Base-by-base conservation (phyloP, 2,329 filamentous ascomycete species). In the Fusarium sublunatum region DNA sequence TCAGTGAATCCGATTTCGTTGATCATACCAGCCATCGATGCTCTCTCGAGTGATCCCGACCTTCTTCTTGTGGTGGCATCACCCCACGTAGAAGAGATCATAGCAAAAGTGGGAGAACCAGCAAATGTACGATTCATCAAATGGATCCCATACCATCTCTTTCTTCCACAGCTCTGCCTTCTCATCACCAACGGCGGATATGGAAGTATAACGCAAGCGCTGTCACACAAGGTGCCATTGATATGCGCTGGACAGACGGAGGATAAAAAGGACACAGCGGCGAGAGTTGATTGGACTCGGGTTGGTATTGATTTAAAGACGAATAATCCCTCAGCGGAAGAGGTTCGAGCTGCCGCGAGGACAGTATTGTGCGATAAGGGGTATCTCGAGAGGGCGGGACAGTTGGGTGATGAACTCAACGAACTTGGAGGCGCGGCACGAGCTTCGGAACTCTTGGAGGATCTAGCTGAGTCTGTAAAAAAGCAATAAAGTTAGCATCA, bases 181-280 rank as follows among this genome's bases (percentile, higher is more conserved):
- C 67, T 77, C 13, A 70, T 77, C 39, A 77, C 75, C 4, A 77
- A 77, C 15, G 75, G 75, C 6, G 75, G 75, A 2, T 77, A 77
- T 32, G 75, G 75, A 13, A 76, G 74, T 32, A 69, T 77, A 45
- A 76, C 74, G 0, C 75, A 77, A 29, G 75, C 75, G 0, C 61
- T 77, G 5, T 74, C 72, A 0, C 73, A 75, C n/a, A 70, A 67
- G 24, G 70, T 77, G 1, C 75, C 75, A 5, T 57, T 77, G 22
- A 68, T 77, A 6, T 77, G 75, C 19, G 75, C 75, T 0, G 75
- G 75, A 0, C 75, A 76, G 36, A 71, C 73, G 1, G 75, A 77
- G 28, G 75, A 77, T 10, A 77, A 77, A 61, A 75, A 71, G 45
- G 75, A 77, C 40, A 77, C 75, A 0, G 72, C 74, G 2, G 75